phyloP scores from a whole-genome alignment of 2,329 filamentous ascomycete species.

The Corniculantispora saksenae region DNA sequence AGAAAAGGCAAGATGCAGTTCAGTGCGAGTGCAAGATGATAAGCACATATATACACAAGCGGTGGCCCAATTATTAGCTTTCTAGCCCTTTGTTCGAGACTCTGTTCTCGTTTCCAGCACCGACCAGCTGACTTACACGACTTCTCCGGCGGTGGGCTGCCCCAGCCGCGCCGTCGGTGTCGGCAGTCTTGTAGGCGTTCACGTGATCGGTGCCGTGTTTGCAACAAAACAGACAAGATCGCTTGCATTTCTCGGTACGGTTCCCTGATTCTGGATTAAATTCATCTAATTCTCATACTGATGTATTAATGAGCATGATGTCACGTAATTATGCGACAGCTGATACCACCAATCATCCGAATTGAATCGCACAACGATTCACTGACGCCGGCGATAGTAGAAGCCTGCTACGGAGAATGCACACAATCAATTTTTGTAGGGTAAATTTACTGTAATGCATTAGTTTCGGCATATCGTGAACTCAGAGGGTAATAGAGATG shows the following conservation, averaged over 20 bases:
- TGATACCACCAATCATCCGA: too few relatives aligned
- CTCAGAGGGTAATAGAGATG: too few relatives aligned
- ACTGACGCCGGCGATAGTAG: too few relatives aligned
- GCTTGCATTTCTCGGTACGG: neutral
- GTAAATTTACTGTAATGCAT: too few relatives aligned
- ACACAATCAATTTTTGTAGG: too few relatives aligned
- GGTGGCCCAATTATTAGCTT: neutral
- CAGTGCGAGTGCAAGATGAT: neutral
- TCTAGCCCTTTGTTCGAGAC: neutral
- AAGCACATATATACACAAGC: constrained; percentile 5
- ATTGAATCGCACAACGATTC: too few relatives aligned
- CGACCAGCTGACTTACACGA: constrained; percentile 19
- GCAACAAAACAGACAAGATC: neutral
- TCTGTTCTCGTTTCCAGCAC: neutral
- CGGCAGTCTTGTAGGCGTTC: constrained; percentile 11
- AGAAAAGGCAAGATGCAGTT: neutral
- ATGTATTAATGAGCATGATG: neutral
- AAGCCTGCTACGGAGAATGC: too few relatives aligned
- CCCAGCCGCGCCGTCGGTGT: constrained; percentile 18
- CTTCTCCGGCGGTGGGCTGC: constrained; percentile 6
- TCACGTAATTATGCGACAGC: neutral
- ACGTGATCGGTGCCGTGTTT: constrained; percentile 16
- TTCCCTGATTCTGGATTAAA: neutral
- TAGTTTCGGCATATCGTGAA: too few relatives aligned
- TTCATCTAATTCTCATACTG: neutral